These are phyloP conservation scores for Aeschynomene evenia DNA, from an alignment of 306 rosid species.

Conservation along the genomic window DNA sequence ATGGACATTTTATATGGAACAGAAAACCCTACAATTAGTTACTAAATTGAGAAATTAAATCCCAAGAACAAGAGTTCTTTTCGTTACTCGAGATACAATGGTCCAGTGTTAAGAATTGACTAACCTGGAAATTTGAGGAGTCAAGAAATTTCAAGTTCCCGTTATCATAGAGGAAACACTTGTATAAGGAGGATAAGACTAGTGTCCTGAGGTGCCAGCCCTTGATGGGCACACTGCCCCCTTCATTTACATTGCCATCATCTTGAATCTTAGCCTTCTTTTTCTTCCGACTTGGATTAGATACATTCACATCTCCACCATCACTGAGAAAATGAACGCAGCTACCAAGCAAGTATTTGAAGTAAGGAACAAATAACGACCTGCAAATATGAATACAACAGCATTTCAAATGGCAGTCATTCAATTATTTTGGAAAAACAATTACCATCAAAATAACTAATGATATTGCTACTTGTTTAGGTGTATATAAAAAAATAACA, in stretches of 20 bases:
- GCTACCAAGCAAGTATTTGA: conserved; percentile 76
- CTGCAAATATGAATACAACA: conserved; percentile 42
- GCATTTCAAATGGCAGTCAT: not conserved
- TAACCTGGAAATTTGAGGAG: conserved; percentile 78
- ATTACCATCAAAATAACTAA: not conserved
- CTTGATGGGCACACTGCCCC: conserved; percentile 38
- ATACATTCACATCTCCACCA: conserved; percentile 43
- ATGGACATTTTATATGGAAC: not conserved
- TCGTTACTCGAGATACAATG: not conserved
- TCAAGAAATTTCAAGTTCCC: conserved; percentile 79
- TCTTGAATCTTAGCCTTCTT: conserved; percentile 74
- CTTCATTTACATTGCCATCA: conserved; percentile 34
- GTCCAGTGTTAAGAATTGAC: conserved; percentile 23
- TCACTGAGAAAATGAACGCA: conserved; percentile 65
- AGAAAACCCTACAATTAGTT: not conserved
- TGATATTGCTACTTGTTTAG: not conserved
- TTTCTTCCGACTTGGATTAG: conserved; percentile 52
- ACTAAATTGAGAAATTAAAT: too few species aligned
- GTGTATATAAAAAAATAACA: not conserved
- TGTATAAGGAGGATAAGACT: conserved; percentile 74
- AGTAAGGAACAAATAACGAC: conserved; percentile 93
- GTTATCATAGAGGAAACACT: conserved; percentile 85
- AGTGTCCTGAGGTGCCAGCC: conserved; percentile 84
- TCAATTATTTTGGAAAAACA: conserved; percentile 5
- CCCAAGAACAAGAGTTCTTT: not conserved